Conservation (phyloP, 441 rosid genomes). For the Hypseocharis bilobata region DNA sequence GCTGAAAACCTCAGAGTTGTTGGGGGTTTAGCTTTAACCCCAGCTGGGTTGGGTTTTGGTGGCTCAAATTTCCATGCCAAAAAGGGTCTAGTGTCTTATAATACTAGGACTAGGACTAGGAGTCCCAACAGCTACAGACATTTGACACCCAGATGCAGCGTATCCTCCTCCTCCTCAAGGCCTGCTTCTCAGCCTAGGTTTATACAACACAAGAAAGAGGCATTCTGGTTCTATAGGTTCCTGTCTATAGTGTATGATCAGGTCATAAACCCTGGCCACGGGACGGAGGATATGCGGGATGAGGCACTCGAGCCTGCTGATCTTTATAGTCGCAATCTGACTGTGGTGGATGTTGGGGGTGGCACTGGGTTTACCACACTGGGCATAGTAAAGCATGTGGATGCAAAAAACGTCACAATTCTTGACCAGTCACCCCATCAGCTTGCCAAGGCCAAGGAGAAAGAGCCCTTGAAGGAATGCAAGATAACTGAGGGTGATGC, state of each 20-base stretch:
- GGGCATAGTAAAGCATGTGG: constrained; percentile 48
- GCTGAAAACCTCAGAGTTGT: too few relatives aligned
- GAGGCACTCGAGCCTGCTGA: constrained; percentile 44
- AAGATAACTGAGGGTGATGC: constrained; percentile 86
- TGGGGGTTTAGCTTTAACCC: not conserved
- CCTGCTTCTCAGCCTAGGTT: constrained; percentile 43
- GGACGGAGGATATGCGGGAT: constrained; percentile 50
- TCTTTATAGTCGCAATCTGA: constrained; percentile 28
- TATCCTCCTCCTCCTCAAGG: constrained; percentile 24
- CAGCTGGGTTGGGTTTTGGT: not conserved
- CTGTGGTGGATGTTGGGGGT: constrained; percentile 42
- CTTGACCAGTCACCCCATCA: constrained; percentile 49
- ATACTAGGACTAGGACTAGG: too few relatives aligned
- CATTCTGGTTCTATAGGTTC: constrained; percentile 46
- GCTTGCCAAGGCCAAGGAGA: constrained; percentile 47
- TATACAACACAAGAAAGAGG: constrained; percentile 45
- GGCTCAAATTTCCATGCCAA: not conserved
- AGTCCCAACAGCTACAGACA: not conserved
- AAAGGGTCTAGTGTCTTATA: constrained; percentile 56
- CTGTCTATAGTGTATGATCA: constrained; percentile 41
- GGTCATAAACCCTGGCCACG: constrained; percentile 43
- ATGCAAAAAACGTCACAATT: constrained; percentile 41
- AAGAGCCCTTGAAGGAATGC: constrained; percentile 85
- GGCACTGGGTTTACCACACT: constrained; percentile 46
- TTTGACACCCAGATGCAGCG: not conserved